phyloP scores from a whole-genome alignment of 2,329 filamentous ascomycete species.

The Colletotrichum zoysiae region DNA sequence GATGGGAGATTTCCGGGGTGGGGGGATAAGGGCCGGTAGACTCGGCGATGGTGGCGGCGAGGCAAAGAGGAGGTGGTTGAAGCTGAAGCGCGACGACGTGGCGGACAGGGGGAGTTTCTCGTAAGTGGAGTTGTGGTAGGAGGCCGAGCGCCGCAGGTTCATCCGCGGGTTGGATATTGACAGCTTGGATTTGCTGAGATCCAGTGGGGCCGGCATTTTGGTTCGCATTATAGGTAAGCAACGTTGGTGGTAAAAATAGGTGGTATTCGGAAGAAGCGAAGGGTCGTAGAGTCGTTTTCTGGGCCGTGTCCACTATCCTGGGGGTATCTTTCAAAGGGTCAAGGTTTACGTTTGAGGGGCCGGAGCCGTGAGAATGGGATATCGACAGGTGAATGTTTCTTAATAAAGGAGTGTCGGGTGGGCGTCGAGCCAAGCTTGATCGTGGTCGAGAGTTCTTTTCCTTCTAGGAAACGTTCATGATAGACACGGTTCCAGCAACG shows the following conservation, averaged over 20 bases:
- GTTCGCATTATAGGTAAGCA: slow-evolving; percentile 39
- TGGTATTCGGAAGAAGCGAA: slow-evolving; percentile 34
- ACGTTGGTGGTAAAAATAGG: slow-evolving; percentile 10
- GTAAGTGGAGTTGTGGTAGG: slow-evolving; percentile 60
- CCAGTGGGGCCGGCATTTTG: slow-evolving; percentile 61
- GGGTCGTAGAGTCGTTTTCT: slow-evolving; percentile 35
- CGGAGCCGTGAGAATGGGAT: slow-evolving; percentile 35
- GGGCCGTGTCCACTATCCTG: slow-evolving; percentile 24
- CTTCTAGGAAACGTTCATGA: slow-evolving; percentile 41
- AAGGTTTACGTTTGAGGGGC: neutral
- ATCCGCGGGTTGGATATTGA: slow-evolving; percentile 67
- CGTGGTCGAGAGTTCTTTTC: slow-evolving; percentile 31
- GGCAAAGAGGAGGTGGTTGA: slow-evolving; percentile 76
- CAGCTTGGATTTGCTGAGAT: slow-evolving; percentile 61
- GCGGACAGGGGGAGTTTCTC: slow-evolving; percentile 69
- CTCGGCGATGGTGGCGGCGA: slow-evolving; percentile 77
- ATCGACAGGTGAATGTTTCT: slow-evolving; percentile 4
- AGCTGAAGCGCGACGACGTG: slow-evolving; percentile 73
- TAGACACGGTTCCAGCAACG: slow-evolving; percentile 31
- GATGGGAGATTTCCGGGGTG: slow-evolving; percentile 71
- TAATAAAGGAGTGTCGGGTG: slow-evolving; percentile 39
- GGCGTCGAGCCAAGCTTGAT: slow-evolving; percentile 39
- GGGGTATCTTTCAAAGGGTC: slow-evolving; percentile 37
- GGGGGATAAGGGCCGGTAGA: slow-evolving; percentile 75
- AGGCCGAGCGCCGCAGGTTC: slow-evolving; percentile 70